Evolutionary conservation across 257 asterid genomes (phyloP), one percentile per base, ranked within the genome.

Genomic region (Plantago major): DNA sequence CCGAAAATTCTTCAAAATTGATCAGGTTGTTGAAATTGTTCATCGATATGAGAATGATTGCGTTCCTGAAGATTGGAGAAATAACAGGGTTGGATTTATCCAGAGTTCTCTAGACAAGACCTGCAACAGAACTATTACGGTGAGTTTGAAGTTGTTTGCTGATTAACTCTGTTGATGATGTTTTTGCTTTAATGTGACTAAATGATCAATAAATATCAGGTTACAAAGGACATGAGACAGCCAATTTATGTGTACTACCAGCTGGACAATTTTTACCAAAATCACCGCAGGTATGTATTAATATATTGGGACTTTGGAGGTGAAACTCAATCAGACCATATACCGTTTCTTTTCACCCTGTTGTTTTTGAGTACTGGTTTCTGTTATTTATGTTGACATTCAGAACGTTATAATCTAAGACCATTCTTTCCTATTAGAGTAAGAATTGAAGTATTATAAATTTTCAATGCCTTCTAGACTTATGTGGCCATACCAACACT

Each of bases 201-300:
- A 69, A 37, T 9, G 51, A 65, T 56, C 40, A 30, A 63, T 49
- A 42, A 46, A 65, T 72, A 13, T 69, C 76, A 83, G 90, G 81
- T 80, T 56, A 69, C 75, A 6, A 80, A 73, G 68, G 63, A 2
- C 46, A 83, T 83, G 90, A 80, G 60, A 65, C 72, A 67, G 58
- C 90, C 90, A 42, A 76, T 83, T 49, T 83, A 78, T 60, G 84
- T 83, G 50, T 83, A 80, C 62, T 83, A 83, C 81, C 84, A 83
- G 79, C 90, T 82, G 7, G 89, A 80, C 68, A 77, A 75, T 65
- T 82, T 79, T 79, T 82, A 82, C 68, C 89, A 83, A 65, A 83
- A 83, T 74, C 90, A 83, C 66, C 84, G 90, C 68, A 87, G 99
- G 97, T 91, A 55, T 48, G 97, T 91, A 55, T 48, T 46, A 48